A percentile compares a stretch with the other conserved stretches of the same genome.
Evolutionary conservation across 2,329 filamentous ascomycete genomes (phyloP).

Genomic region (Niveomyces coronatus): DNA sequence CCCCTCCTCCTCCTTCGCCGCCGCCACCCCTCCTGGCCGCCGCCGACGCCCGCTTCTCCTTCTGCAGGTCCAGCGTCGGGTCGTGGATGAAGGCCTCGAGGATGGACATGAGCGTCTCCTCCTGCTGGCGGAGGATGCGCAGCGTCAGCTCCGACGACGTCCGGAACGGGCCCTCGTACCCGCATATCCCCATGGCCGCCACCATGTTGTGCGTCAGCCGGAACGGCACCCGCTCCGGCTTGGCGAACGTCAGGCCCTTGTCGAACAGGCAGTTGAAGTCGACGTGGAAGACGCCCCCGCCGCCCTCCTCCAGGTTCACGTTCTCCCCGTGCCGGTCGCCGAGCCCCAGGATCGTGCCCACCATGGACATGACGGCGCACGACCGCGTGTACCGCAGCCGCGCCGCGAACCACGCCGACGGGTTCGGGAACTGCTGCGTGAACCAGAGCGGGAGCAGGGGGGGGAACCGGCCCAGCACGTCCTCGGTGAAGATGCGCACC

Average conservation of each 20-base stretch:
- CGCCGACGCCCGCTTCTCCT: conserved; percentile 50
- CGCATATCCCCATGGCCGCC: conserved; percentile 90
- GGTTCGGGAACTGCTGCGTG: conserved; percentile 85
- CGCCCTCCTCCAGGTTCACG: conserved; percentile 86
- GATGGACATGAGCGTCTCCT: conserved; percentile 95
- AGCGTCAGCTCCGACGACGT: conserved; percentile 85
- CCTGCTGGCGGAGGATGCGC: conserved; percentile 72
- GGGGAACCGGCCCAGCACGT: conserved; percentile 57
- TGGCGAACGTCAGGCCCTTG: conserved; percentile 90
- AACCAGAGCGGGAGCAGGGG: conserved; percentile 91
- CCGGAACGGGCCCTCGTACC: conserved; percentile 86
- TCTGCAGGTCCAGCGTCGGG: conserved; percentile 83
- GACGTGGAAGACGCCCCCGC: conserved; percentile 90
- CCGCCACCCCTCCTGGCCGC: no score
- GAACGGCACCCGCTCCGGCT: conserved; percentile 91
- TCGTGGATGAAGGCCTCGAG: conserved; percentile 96
- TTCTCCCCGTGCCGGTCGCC: conserved; percentile 97
- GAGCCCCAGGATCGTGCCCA: conserved; percentile 85
- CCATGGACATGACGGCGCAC: conserved; percentile 98
- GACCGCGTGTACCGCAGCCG: conserved; percentile 85
- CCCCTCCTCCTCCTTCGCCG: no score
- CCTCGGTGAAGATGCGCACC: conserved; percentile 59
- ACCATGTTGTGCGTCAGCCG: conserved; percentile 98
- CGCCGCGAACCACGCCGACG: conserved; percentile 83
- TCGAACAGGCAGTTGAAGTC: conserved; percentile 99